These are phyloP conservation scores for Teratosphaeria destructans DNA, from an alignment of 2,329 filamentous ascomycete genomes.

Conservation along the genomic window DNA sequence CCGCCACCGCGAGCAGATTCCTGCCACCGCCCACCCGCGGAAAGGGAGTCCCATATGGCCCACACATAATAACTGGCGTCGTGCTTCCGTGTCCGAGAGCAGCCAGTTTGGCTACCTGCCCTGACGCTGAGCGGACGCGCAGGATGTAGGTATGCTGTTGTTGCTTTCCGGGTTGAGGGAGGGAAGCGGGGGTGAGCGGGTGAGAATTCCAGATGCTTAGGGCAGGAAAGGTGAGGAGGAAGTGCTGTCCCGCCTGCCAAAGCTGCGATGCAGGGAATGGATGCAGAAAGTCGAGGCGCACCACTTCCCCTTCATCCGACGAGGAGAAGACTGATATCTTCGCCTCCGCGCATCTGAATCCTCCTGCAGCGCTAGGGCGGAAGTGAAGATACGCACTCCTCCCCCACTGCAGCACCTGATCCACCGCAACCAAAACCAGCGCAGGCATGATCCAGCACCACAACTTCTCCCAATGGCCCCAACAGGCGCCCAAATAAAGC, in stretches of 20 bases:
- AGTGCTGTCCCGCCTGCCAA: conserved; percentile 61
- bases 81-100: conserved; percentile 29
- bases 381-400: conserved; percentile 4
- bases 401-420: conserved; percentile 44
- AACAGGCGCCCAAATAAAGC: conserved; percentile 65
- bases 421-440: conserved; percentile 54
- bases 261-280: conserved; percentile 14
- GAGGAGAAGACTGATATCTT: conserved; percentile 45
- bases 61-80: conserved; percentile 50
- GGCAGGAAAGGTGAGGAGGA: conserved; percentile 58
- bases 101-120: conserved; percentile 50
- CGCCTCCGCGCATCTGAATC: conserved; percentile 46
- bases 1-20: conserved; percentile 30
- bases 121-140: conserved; percentile 35
- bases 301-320: conserved; percentile 46
- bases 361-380: neutral
- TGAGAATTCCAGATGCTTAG: conserved; percentile 62
- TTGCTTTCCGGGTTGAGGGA: conserved; percentile 29
- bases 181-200: conserved; percentile 55
- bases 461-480: conserved; percentile 61
- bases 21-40: conserved; percentile 1
- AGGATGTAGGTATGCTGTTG: conserved; percentile 28
- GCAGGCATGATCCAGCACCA: conserved; percentile 59
- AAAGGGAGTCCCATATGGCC: conserved; percentile 51
- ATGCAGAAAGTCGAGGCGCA: conserved; percentile 56